Base-by-base conservation (phyloP, 2,329 filamentous ascomycete species). In the Diatrype stigma region DNA sequence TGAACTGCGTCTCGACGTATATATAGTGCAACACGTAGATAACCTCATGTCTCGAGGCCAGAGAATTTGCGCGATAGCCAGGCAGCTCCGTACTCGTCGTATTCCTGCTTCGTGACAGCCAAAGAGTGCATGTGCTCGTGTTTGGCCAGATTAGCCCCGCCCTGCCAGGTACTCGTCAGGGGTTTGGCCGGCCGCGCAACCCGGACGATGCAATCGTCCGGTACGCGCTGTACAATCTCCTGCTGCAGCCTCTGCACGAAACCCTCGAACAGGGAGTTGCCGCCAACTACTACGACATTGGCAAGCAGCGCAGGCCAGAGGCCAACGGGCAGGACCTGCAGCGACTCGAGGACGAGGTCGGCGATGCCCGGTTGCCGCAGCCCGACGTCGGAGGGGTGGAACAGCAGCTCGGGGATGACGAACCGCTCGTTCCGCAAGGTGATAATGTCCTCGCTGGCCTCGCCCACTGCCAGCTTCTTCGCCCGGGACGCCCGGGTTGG, bases 391-490 rank as follows among this genome's bases (percentile, higher is more conserved):
- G 80, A 79, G 0, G 94, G 94, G 50, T 81, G 87, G 72, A 99
- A 97, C 2, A 99, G 73, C 6, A 97, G 77, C 67, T 99, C 94
- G 0, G 94, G 93, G 0, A 96, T 87, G 2, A 84, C 77, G 65
- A 99, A 99, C 44, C 93, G 83, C 72, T 99, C 94, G 68, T 96
- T 97, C 4, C 90, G 86, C 10, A 99, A 76, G 0, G 91, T 90
- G 56, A 99, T 72, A 14, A 92, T 77, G 66, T 97, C 92, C 66
- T 97, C 93, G 22, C 77, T 76, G 11, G 74, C 63, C 48, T 73
- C 66, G 63, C 72, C 70, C 1, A 71, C 70, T 1, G 74, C 67
- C 16, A 76, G 62, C 58, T 76, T 79, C 26, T 70, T 69, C 2
- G 76, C 71, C 42, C 73, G 76, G 1, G 82, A 79, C 40, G 85